These are phyloP conservation scores for Rhizoclosmatium sp. DNA, from an alignment of 192 early-diverging fungal genomes.

Conservation along the genomic window DNA sequence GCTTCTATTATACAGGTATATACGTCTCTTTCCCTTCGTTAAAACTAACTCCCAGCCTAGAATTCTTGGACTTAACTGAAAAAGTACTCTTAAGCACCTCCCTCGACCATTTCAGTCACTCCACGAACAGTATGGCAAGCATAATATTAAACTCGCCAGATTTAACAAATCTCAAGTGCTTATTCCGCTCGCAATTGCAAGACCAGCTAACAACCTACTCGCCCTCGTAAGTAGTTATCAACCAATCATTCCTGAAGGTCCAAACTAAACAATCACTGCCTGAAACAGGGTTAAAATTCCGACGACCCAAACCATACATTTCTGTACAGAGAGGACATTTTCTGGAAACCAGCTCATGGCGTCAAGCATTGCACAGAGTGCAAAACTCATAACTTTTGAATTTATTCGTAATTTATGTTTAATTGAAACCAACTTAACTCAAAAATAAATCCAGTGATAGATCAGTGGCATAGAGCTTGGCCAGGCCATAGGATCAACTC, in stretches of 20 bases:
- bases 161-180: background rate
- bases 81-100: background rate
- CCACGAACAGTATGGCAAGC: background rate
- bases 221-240: background rate
- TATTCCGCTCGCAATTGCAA: background rate
- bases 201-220: background rate
- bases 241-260: background rate
- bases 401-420: conserved; percentile 22
- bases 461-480: too few species aligned
- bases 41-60: background rate
- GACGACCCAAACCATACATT: background rate
- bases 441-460: too few species aligned
- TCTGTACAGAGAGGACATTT: conserved; percentile 11
- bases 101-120: background rate
- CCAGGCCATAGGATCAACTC: too few species aligned
- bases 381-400: conserved; percentile 3
- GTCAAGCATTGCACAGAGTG: background rate
- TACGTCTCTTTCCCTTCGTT: background rate
- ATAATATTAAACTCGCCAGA: background rate
- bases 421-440: background rate
- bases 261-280: background rate
- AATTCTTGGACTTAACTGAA: conserved; percentile 7
- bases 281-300: conserved; percentile 9
- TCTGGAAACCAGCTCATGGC: background rate
- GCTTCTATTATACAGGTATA: conserved; percentile 29